Evolutionary conservation across 2,329 filamentous ascomycete genomes (phyloP), one percentile per base, ranked within the genome.

Genomic region (Raffaelea albimanens): DNA sequence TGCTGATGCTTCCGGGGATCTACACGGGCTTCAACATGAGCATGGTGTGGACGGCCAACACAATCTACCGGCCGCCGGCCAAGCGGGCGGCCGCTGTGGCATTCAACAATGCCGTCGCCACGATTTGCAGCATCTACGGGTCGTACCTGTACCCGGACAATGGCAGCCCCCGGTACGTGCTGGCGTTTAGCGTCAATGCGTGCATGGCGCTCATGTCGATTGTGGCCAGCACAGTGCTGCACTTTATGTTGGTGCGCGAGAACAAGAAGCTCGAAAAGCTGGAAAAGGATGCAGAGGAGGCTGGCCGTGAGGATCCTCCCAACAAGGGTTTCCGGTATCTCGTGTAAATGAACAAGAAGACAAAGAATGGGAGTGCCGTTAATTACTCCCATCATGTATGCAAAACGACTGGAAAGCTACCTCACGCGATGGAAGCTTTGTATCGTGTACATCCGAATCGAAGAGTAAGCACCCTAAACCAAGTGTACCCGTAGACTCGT

Each of bases 1-100:
- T 87, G 74, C 67, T 87, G 34, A 87, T 87, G 81, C 70, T 60
- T 9, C 43, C 51, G 8, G 51, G 46, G 33, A 46, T 52, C 3
- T 85, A 85, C 57, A 74, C 75, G 1, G 75, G 77, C 40, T 87
- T 82, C 58, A 83, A 84, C 1, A 81, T 86, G 2, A 72, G 73
- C 2, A 67, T 87, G 4, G 77, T 81, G 3, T 93, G 85, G 85
- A 87, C 89, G 52, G 80, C 76, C 36, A 87, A 85, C 58, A 83
- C 81, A 1, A 72, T 91, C 45, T 85, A 85, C 0, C 76, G 85
- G 5, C 86, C 86, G 3, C 83, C 84, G 0, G 80, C 84, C 1
- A 89, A 89, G 66, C 76, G 84, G 50, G 70, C 70, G 2, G 69
- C 83, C 0, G 83, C 83, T 0, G 62, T 90, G 5, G 86, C 84